Evolutionary conservation across 495 filamentous ascomycete genomes (phyloP).

Genomic region (Hypoxylon rickii): DNA sequence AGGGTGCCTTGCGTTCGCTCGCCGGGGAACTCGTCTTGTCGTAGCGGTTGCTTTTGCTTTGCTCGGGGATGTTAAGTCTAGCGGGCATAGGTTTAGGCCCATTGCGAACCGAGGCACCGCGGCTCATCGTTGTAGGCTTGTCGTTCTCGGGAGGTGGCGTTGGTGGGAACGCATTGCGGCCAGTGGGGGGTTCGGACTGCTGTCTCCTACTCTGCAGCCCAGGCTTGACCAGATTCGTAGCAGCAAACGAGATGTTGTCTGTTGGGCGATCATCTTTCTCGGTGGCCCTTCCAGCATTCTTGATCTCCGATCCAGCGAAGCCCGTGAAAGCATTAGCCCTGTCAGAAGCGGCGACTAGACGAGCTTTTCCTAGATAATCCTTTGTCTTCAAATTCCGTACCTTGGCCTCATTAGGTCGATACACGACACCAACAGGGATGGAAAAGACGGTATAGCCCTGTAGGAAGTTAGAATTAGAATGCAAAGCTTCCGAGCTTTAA

Average conservation of each 20-base stretch:
- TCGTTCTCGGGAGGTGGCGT: slow-evolving; percentile 93
- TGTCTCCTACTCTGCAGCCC: slow-evolving; percentile 77
- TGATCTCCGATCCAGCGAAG: slow-evolving; percentile 75
- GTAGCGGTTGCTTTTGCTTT: slow-evolving; percentile 51
- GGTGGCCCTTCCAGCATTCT: slow-evolving; percentile 50
- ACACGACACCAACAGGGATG: slow-evolving; percentile 93
- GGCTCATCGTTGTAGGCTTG: slow-evolving; percentile 51
- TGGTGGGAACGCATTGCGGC: slow-evolving; percentile 88
- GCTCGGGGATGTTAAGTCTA: slow-evolving; percentile 58
- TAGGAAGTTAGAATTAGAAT: slow-evolving; percentile 29
- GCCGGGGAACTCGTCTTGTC: slow-evolving; percentile 52
- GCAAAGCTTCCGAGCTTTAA: too few species aligned
- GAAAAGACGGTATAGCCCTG: slow-evolving; percentile 99
- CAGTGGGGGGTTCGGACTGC: slow-evolving; percentile 79
- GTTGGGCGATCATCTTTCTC: slow-evolving; percentile 72
- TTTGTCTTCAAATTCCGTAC: slow-evolving; percentile 97
- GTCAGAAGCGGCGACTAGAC: slow-evolving; percentile 91
- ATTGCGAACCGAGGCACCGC: slow-evolving; percentile 59
- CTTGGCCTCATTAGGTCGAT: slow-evolving; percentile 95
- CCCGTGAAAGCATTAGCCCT: slow-evolving; percentile 74
- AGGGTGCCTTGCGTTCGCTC: slow-evolving; percentile 44
- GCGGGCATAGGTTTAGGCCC: slow-evolving; percentile 57
- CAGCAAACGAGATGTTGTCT: slow-evolving; percentile 85
- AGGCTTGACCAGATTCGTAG: slow-evolving; percentile 86
- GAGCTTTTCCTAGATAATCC: slow-evolving; percentile 93